Percentiles rank a stretch among this genome's conserved stretches.
Conservation (phyloP, 345 rosid genomes). For the Eucalyptus pauciflora region DNA sequence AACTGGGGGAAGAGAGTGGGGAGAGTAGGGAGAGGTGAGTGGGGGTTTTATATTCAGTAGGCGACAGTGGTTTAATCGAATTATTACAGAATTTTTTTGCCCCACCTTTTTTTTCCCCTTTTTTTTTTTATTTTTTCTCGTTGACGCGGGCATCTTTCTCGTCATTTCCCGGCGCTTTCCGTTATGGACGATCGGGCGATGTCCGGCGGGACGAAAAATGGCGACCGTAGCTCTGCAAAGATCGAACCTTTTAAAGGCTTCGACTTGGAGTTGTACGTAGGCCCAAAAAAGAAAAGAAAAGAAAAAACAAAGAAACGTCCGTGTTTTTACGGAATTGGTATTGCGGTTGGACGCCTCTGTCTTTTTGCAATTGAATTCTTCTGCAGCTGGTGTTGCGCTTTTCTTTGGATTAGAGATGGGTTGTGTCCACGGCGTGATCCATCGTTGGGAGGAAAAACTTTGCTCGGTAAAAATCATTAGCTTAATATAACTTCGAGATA, state of each 20-base stretch:
- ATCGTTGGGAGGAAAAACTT: background rate
- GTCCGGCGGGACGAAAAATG: background rate
- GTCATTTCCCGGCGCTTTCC: background rate
- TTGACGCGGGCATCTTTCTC: background rate
- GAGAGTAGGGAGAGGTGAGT: constrained; percentile 5
- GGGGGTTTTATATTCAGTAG: background rate
- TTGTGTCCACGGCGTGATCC: background rate
- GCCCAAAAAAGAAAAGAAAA: background rate
- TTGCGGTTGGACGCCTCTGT: background rate
- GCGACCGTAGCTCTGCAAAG: background rate
- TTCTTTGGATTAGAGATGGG: background rate
- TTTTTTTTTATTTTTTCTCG: background rate
- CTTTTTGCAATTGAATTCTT: background rate
- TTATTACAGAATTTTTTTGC: background rate
- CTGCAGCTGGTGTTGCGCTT: background rate
- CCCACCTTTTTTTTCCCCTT: background rate
- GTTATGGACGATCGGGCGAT: background rate
- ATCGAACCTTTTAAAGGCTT: background rate
- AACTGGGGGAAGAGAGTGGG: constrained; percentile 1
- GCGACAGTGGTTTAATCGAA: background rate
- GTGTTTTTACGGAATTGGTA: background rate
- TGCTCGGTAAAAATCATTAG: background rate
- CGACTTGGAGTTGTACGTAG: background rate
- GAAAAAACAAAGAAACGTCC: background rate
- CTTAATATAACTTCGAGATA: background rate